Conservation (phyloP, 1,284 basidiomycete genomes). For the Ceratobasidium sp. region DNA sequence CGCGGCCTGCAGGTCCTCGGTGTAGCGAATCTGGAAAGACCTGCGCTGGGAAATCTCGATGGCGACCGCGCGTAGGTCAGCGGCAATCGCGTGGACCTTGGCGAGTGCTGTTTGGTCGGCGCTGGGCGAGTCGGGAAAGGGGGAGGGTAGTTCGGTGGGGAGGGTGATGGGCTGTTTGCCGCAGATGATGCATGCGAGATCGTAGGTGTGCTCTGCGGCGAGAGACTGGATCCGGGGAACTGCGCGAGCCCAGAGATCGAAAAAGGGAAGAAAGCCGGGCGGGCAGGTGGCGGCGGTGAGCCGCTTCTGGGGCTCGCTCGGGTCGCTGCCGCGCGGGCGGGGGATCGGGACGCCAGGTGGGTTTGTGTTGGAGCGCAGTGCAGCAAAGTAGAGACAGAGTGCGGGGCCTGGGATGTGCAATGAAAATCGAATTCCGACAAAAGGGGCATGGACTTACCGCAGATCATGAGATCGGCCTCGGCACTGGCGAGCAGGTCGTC, state of each 20-base stretch:
- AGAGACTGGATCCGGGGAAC: slow-evolving; percentile 72
- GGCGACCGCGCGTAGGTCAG: slow-evolving; percentile 75
- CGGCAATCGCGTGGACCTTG: slow-evolving; percentile 66
- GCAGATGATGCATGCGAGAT: slow-evolving; percentile 80
- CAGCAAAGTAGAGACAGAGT: slow-evolving; percentile 72
- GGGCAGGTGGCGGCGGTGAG: slow-evolving; percentile 66
- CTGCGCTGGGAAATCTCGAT: slow-evolving; percentile 81
- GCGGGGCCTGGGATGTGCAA: slow-evolving; percentile 59
- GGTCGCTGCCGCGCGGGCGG: slow-evolving; percentile 48
- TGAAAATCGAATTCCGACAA: not conserved
- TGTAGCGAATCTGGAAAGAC: slow-evolving; percentile 81
- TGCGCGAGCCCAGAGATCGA: slow-evolving; percentile 70
- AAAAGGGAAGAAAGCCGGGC: slow-evolving; percentile 66
- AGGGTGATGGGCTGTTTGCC: slow-evolving; percentile 56
- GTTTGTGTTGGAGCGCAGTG: slow-evolving; percentile 64
- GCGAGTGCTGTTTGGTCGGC: slow-evolving; percentile 41
- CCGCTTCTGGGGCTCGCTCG: slow-evolving; percentile 52
- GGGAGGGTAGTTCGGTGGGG: slow-evolving; percentile 34
- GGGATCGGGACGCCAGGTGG: slow-evolving; percentile 70
- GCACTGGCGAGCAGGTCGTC: slow-evolving; percentile 73
- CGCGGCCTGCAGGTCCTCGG: slow-evolving; percentile 73
- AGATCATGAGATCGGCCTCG: slow-evolving; percentile 80
- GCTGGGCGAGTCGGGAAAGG: slow-evolving; percentile 52
- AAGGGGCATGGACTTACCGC: slow-evolving; percentile 57
- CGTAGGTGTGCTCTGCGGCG: slow-evolving; percentile 69